Percentiles rank a stretch among this genome's conserved stretches.
Conservation (phyloP, 352 stramenopile genomes). For the Pythium angustatum region DNA sequence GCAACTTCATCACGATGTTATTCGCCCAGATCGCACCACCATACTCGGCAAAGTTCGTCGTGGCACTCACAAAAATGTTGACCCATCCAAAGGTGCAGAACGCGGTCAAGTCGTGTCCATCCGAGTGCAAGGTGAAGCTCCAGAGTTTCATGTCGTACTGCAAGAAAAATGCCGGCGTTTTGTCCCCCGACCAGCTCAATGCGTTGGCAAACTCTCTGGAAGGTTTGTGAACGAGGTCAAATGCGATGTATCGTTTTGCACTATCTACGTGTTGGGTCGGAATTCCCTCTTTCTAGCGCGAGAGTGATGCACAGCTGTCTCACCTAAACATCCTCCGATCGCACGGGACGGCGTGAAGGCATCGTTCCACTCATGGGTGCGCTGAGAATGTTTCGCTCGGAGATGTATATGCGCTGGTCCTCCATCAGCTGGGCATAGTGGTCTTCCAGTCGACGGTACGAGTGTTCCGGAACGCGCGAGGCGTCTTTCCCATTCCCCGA, state of each 20-base stretch:
- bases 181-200: conserved; percentile 71
- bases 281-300: too few species aligned
- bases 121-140: conserved; percentile 78
- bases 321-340: conserved; percentile 14
- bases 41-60: conserved; percentile 77
- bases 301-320: not conserved
- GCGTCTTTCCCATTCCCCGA: conserved; percentile 52
- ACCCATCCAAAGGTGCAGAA: conserved; percentile 86
- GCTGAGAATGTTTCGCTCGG: conserved; percentile 31
- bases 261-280: not conserved
- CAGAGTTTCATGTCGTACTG: conserved; percentile 65
- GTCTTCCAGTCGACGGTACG: conserved; percentile 65
- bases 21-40: conserved; percentile 71
- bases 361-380: not conserved
- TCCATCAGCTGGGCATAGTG: conserved; percentile 73
- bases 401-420: conserved; percentile 57
- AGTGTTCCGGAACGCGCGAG: conserved; percentile 44
- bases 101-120: conserved; percentile 76
- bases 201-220: conserved; percentile 54
- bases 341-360: conserved; percentile 6
- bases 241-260: not conserved
- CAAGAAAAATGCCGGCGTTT: conserved; percentile 56
- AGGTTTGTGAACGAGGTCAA: conserved; percentile 15
- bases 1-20: conserved; percentile 85
- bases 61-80: conserved; percentile 69